Evolutionary conservation across 2,329 filamentous ascomycete genomes (phyloP).

Genomic region (Grosmannia serpens): DNA sequence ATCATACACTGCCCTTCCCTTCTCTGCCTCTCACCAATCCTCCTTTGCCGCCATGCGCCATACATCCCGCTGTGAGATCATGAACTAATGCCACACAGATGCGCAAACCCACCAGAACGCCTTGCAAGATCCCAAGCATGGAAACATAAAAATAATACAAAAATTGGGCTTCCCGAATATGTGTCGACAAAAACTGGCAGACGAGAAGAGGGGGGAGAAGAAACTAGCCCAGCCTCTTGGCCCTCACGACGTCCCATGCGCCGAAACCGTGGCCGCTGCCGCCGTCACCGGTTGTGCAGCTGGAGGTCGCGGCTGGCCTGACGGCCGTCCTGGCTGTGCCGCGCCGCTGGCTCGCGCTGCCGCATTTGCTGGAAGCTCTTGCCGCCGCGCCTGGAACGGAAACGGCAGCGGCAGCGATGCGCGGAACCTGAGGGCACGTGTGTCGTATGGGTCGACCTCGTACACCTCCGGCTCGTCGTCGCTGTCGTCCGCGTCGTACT

Average conservation of each 20-base stretch:
- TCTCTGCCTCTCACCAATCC: background rate
- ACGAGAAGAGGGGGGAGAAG: background rate
- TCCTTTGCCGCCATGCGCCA: background rate
- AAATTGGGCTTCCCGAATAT: background rate
- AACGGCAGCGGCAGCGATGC: slow-evolving; percentile 41
- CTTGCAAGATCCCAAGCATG: slow-evolving; percentile 3
- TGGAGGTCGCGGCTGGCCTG: slow-evolving; percentile 9
- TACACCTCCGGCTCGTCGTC: slow-evolving; percentile 68
- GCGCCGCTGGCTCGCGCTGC: slow-evolving; percentile 1
- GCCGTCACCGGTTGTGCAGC: background rate
- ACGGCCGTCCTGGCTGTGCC: slow-evolving; percentile 6
- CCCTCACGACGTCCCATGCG: background rate
- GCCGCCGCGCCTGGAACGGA: slow-evolving; percentile 6
- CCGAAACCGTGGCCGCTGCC: background rate
- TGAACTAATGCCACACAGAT: slow-evolving; percentile 9
- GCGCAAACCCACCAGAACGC: slow-evolving; percentile 6
- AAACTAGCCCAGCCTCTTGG: background rate
- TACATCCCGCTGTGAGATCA: background rate
- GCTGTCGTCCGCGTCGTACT: slow-evolving; percentile 76
- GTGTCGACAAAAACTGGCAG: background rate
- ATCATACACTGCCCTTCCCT: background rate
- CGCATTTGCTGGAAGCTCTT: slow-evolving; percentile 1
- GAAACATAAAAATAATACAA: slow-evolving; percentile 1
- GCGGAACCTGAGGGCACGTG: slow-evolving; percentile 46
- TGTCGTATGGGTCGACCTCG: slow-evolving; percentile 61